Evolutionary conservation across 2,329 filamentous ascomycete species (phyloP).

Genomic region (Pseudogymnoascus sp.): DNA sequence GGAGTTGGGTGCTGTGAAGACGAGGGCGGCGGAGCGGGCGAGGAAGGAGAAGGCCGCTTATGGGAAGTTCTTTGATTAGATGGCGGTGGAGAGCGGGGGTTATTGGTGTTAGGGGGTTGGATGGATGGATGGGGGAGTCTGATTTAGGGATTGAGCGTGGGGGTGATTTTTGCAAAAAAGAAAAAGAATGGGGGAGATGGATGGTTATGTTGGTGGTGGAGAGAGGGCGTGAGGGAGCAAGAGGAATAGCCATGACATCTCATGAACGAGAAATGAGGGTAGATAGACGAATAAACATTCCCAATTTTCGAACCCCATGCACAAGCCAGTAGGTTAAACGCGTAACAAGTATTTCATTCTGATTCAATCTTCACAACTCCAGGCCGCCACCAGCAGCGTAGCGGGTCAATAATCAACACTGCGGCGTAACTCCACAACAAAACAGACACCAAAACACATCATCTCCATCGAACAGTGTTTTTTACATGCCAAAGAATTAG

Average conservation of each 20-base stretch:
- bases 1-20: slow-evolving; percentile 74
- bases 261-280: background rate
- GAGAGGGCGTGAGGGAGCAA: background rate
- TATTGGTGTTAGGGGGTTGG: background rate
- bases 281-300: background rate
- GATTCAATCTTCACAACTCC: no score
- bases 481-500: no score
- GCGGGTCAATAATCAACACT: no score
- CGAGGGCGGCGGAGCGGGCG: slow-evolving; percentile 61
- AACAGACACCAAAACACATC: no score
- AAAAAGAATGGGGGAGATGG: no score
- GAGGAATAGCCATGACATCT: background rate
- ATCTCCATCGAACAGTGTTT: no score
- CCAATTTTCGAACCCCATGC: no score
- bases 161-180: background rate
- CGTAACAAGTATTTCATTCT: no score
- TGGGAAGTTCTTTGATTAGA: slow-evolving; percentile 70
- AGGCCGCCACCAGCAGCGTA: no score
- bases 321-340: no score
- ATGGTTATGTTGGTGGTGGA: background rate
- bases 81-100: background rate
- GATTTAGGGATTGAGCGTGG: background rate
- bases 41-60: slow-evolving; percentile 90
- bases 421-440: no score
- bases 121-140: background rate